A percentile compares a stretch with the other conserved stretches of the same genome.
phyloP scores from a whole-genome alignment of 1,284 basidiomycete genomes.

The Ceratorhiza oryzae-sativae region DNA sequence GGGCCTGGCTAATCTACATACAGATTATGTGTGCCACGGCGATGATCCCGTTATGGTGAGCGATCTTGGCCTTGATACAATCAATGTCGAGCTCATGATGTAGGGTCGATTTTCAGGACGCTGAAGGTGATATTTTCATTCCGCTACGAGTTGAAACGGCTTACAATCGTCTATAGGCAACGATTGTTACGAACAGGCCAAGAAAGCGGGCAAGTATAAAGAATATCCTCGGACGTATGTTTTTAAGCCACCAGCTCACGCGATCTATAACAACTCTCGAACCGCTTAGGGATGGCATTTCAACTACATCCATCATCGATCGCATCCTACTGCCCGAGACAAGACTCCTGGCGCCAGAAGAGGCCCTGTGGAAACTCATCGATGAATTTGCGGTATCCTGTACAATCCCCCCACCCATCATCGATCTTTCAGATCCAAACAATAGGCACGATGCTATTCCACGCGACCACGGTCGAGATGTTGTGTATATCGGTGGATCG shows the following conservation, averaged over 20 bases:
- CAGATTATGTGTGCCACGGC: slow-evolving; percentile 46
- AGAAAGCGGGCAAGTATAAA: slow-evolving; percentile 42
- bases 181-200: slow-evolving; percentile 43
- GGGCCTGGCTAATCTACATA: neutral
- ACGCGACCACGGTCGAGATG: slow-evolving; percentile 25
- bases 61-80: slow-evolving; percentile 11
- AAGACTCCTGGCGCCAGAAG: slow-evolving; percentile 22
- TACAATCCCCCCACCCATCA: slow-evolving; percentile 30
- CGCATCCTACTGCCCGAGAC: slow-evolving; percentile 42
- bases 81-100: neutral
- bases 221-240: slow-evolving; percentile 45
- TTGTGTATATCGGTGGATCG: slow-evolving; percentile 43
- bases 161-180: slow-evolving; percentile 33
- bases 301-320: slow-evolving; percentile 44
- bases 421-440: slow-evolving; percentile 37
- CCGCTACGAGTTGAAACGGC: neutral
- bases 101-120: slow-evolving; percentile 28
- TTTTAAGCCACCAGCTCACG: neutral
- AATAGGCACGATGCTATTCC: slow-evolving; percentile 22
- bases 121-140: slow-evolving; percentile 5
- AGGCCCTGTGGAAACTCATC: slow-evolving; percentile 38
- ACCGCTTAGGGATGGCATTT: slow-evolving; percentile 44
- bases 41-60: slow-evolving; percentile 44
- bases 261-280: neutral
- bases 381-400: slow-evolving; percentile 38